Conservation (phyloP, 176 grass and related monocot genomes). For the Ensete ventricosum region DNA sequence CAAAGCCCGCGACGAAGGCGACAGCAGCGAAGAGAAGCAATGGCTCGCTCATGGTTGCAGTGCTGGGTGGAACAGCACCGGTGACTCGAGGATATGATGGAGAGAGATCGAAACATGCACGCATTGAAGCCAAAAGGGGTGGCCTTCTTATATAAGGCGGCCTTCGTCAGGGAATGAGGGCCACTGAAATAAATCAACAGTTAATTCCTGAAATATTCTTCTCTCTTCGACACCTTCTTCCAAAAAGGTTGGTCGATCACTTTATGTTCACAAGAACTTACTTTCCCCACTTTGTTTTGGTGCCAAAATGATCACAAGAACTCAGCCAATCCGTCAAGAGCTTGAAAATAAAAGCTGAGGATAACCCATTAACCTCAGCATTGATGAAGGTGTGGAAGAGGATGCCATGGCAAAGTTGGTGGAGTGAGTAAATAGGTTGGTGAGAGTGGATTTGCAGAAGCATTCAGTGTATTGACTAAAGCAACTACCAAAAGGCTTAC, state of each 20-base stretch:
- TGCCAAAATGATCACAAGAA: not conserved
- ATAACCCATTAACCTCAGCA: not conserved
- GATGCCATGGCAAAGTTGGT: not conserved
- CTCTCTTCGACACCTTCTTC: not conserved
- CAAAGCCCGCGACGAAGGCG: not conserved
- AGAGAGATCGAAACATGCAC: too few relatives aligned
- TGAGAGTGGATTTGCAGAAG: not conserved
- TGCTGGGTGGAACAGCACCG: not conserved
- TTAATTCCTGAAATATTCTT: too few relatives aligned
- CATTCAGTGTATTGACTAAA: not conserved
- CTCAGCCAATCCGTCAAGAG: not conserved
- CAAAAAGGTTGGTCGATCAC: not conserved
- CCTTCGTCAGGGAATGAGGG: not conserved
- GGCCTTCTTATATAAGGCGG: not conserved
- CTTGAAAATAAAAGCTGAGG: not conserved
- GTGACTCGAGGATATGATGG: too few relatives aligned
- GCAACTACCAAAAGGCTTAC: too few relatives aligned
- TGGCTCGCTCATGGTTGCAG: not conserved
- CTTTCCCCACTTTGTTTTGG: not conserved
- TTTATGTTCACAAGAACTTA: not conserved
- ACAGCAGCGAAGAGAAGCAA: not conserved
- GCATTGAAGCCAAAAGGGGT: not conserved
- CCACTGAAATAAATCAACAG: constrained; percentile 1
- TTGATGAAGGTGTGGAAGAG: not conserved
- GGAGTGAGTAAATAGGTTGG: constrained; percentile 1